Percentiles rank a stretch among this genome's conserved stretches.
These are phyloP conservation scores for Podaxis rugospora DNA, from an alignment of 768 basidiomycete species.

Conservation along the genomic window DNA sequence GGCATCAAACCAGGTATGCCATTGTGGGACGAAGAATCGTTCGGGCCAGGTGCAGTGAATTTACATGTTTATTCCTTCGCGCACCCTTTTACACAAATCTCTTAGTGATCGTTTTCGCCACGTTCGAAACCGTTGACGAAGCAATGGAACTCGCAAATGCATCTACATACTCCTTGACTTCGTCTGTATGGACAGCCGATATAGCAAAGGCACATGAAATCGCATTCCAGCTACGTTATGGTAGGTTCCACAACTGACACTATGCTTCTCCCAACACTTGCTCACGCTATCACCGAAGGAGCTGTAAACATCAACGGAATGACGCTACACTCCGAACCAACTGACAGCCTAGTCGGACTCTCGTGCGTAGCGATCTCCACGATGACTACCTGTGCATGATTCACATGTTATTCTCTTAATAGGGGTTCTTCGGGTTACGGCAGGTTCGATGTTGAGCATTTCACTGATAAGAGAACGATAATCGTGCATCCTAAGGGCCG, in stretches of 20 bases:
- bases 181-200: constrained; percentile 50
- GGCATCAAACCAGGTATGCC: constrained; percentile 46
- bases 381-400: background rate
- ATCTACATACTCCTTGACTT: constrained; percentile 45
- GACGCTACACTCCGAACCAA: constrained; percentile 41
- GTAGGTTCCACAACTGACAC: constrained; percentile 20
- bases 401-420: background rate
- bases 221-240: constrained; percentile 43
- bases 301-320: constrained; percentile 52
- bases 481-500: constrained; percentile 35
- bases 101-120: constrained; percentile 39
- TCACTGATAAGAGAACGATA: constrained; percentile 41
- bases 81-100: background rate
- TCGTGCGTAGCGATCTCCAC: constrained; percentile 30
- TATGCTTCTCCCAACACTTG: background rate
- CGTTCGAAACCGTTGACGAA: constrained; percentile 46
- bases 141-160: constrained; percentile 53
- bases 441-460: constrained; percentile 45
- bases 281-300: constrained; percentile 26
- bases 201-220: constrained; percentile 38
- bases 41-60: constrained; percentile 47
- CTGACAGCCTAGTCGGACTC: constrained; percentile 35
- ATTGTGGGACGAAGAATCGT: constrained; percentile 56
- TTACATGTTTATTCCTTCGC: background rate
- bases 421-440: constrained; percentile 49